A percentile compares a stretch with the other conserved stretches of the same genome.
Conservation (phyloP, 1,284 basidiomycete genomes). For the Inonotus obliquus region DNA sequence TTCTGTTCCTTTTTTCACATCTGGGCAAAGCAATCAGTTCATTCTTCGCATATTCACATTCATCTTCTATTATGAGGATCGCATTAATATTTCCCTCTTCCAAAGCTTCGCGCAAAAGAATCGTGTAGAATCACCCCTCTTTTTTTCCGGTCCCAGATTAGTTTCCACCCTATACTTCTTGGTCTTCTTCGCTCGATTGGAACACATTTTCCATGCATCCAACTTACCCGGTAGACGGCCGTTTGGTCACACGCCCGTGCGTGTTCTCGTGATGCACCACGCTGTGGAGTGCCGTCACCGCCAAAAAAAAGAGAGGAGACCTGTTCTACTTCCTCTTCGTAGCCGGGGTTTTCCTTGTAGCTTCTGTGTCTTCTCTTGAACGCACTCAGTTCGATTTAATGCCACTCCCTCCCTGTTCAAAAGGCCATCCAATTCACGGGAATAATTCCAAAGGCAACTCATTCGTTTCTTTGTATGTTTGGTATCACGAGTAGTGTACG, state of each 20-base stretch:
- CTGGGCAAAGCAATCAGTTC: neutral
- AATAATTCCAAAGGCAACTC: neutral
- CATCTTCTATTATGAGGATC: neutral
- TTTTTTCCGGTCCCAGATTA: neutral
- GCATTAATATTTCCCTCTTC: conserved; percentile 2
- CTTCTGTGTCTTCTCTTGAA: neutral
- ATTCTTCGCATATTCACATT: neutral
- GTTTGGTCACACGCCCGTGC: neutral
- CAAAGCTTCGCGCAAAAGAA: neutral
- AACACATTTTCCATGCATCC: conserved; percentile 8
- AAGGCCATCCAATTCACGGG: neutral
- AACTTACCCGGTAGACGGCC: neutral
- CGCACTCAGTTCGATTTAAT: neutral
- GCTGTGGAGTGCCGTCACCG: neutral
- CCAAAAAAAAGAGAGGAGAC: neutral
- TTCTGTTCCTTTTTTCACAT: neutral
- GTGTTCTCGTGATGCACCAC: neutral
- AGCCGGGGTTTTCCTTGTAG: neutral
- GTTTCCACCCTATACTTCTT: neutral
- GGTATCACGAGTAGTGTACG: conserved; percentile 10
- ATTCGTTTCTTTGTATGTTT: neutral
- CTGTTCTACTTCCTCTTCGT: neutral
- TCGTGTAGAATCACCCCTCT: conserved; percentile 1
- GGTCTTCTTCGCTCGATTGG: conserved; percentile 1
- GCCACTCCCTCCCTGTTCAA: neutral